Evolutionary conservation across 345 rosid species (phyloP), one percentile per base, ranked within the genome.

Genomic region (Brassica rapa): DNA sequence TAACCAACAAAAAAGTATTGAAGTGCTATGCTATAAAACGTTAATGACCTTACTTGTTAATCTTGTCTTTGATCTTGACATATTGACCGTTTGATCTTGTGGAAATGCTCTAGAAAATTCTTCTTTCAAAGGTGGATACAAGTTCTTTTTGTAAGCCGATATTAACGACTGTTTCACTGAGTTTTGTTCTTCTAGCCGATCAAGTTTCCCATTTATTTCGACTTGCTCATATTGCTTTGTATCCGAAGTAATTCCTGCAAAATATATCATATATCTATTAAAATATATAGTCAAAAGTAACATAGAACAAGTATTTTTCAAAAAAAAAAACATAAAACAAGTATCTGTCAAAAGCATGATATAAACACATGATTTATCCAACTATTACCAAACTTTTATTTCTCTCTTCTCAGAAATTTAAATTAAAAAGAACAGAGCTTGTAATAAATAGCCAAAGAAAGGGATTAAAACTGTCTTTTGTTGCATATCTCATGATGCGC

Each of bases 221-320:
- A n/a, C 41, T 74, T 80, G 89, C 62, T 89, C 93, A 15, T 86
- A 93, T 63, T 84, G 86, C 75, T 78, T 86, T 53, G 75, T 77
- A 69, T 86, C 93, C 33, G 91, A 87, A 79, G 82, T 77, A 33
- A 93, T 84, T 64, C 98, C 98, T 93, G 81, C 77, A 76, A 71
- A 35, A 37, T 27, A 19, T 21, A 6, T 4, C 3, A 63, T 14
- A 33, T 4, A 68, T 29, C 3, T 0, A 57, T 33, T 6, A 6
- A 57, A 23, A 6, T 3, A 2, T 8, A 9, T 16, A n/a, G 7
- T 8, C 27, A 1, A 27, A 12, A 29, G 30, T 27, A 27, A 27
- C 30, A 27, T 27, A 27, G 30, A 27, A 27, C 30, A 27, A 27
- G 30, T 27, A 27, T 27, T 27, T 27, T 27, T 27, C 30, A 27